Evolutionary conservation across 1,284 basidiomycete species (phyloP), one percentile per base, ranked within the genome.

Genomic region (Ganoderma resinaceum): DNA sequence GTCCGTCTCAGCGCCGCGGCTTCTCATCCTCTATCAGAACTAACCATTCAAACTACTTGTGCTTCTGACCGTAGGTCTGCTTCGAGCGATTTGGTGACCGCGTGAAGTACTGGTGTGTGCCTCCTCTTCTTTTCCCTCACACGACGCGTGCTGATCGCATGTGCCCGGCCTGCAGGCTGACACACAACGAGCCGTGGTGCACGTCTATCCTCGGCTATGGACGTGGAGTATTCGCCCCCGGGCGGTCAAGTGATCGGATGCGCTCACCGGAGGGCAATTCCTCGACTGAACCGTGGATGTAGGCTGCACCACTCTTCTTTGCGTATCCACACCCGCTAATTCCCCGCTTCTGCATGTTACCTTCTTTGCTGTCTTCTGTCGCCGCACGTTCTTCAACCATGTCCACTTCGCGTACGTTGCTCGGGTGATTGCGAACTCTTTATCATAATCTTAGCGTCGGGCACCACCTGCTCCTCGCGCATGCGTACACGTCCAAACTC

Each of bases 101-200:
- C 40, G 92, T 94, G 68, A 91, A 92, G 78, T 83, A 91, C 78
- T 94, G 92, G 92, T 89, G 69, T 53, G 80, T 75, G 29, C 43
- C 61, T 38, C 8, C 55, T 26, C 53, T 37, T 18, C 18, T 46
- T 40, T 23, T 31, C 58, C 18, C 61, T 20, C 20, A 52, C 29
- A 40, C 16, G 61, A 18, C 46, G 12, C 53, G 40, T 53, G 33
- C 63, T 69, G 55, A 73, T 66, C 67, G 63, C 63, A 69, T 66
- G 66, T 42, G 11, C 16, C 43, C 12, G n/a, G 26, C 42, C 26
- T 40, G 46, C 59, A 89, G 89, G 89, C 81, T 90, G 58, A 91
- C 89, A 0, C 79, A 91, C 78, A 93, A 93, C 77, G 91, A 94
- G 80, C 91, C 91, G 0, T 93, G 89, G 89, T 90, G 88, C 73